Evolutionary conservation across 257 asterid species (phyloP).

Genomic region (Jasminum sambac): DNA sequence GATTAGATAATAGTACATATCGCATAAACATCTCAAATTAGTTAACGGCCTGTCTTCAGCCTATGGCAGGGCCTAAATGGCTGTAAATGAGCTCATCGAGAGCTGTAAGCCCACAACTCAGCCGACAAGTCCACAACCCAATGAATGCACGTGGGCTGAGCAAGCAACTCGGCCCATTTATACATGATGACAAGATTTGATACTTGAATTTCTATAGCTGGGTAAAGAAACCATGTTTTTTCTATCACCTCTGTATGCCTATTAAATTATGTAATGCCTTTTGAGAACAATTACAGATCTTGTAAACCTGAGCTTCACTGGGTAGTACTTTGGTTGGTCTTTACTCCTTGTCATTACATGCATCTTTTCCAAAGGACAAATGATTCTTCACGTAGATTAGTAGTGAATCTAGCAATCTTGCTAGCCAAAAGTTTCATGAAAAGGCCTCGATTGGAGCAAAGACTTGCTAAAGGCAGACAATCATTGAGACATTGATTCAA

Average conservation of each 20-base stretch:
- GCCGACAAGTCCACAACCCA: too few relatives aligned
- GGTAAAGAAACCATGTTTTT: background rate
- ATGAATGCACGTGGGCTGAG: too few relatives aligned
- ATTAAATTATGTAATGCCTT: background rate
- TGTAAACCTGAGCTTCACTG: background rate
- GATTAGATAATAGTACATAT: too few relatives aligned
- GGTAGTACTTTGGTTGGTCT: background rate
- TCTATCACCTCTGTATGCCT: background rate
- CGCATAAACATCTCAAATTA: too few relatives aligned
- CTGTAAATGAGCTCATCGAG: too few relatives aligned
- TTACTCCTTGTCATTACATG: constrained; percentile 1
- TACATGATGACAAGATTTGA: background rate
- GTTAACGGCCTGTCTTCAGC: too few relatives aligned
- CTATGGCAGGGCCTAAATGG: too few relatives aligned
- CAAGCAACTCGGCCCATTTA: too few relatives aligned
- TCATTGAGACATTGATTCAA: background rate
- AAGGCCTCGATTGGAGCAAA: background rate
- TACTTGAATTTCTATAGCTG: background rate
- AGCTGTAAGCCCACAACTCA: too few relatives aligned
- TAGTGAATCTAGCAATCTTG: background rate
- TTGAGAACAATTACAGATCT: background rate
- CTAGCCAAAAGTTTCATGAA: background rate
- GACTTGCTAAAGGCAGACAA: background rate
- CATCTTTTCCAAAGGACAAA: background rate
- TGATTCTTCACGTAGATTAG: background rate